Evolutionary conservation across 192 early-diverging fungal genomes (phyloP).

Genomic region (Pilobolus umbonatus): DNA sequence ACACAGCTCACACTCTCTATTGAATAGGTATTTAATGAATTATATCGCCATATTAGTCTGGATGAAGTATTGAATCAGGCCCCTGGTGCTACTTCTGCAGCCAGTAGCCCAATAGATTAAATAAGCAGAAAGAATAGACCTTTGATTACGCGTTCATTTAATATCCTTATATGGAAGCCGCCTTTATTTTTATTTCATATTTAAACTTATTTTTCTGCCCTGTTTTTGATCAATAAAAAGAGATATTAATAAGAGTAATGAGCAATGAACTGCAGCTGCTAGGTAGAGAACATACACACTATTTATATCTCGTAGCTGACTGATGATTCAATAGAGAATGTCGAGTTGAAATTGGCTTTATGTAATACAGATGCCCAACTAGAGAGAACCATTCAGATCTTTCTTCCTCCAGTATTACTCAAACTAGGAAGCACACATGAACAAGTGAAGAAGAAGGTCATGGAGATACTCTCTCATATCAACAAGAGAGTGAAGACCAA

Average conservation of each 20-base stretch:
- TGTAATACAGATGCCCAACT: conserved; percentile 63
- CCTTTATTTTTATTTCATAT: background rate
- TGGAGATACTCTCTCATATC: conserved; percentile 75
- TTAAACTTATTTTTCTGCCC: background rate
- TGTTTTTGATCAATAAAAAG: background rate
- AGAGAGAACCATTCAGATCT: conserved; percentile 52
- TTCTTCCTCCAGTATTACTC: conserved; percentile 64
- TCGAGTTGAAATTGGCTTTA: conserved; percentile 72
- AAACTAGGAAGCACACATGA: conserved; percentile 57
- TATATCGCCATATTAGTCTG: conserved; percentile 50
- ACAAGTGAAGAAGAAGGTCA: conserved; percentile 50
- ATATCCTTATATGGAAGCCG: background rate
- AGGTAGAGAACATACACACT: conserved; percentile 9
- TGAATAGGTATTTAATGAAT: conserved; percentile 47
- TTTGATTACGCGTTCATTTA: background rate
- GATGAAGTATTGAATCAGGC: conserved; percentile 43
- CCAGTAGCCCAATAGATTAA: background rate
- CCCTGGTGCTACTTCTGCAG: conserved; percentile 14
- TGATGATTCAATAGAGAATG: conserved; percentile 49
- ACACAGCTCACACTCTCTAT: conserved; percentile 16
- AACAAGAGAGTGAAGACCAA: conserved; percentile 76
- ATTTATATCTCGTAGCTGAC: too few species aligned
- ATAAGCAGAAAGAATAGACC: background rate
- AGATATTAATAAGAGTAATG: background rate
- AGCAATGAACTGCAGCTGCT: conserved; percentile 28